These are phyloP conservation scores for Ogataea ganodermae DNA, from an alignment of 805 yeast genomes.

Conservation along the genomic window DNA sequence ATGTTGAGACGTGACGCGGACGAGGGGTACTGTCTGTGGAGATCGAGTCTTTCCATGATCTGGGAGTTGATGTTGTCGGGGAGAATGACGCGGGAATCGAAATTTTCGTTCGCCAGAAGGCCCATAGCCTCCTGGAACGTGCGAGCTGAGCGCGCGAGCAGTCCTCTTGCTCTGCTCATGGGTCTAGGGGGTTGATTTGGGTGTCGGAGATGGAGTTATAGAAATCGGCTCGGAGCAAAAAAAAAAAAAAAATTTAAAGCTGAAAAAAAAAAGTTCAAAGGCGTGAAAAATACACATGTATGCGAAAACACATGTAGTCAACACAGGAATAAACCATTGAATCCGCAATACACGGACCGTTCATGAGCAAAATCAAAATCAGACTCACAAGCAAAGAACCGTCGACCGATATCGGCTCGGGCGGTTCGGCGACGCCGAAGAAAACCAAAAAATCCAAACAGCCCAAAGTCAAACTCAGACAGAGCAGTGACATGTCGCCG, in stretches of 20 bases:
- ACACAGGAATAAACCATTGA: too few relatives aligned
- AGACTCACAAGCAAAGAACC: slow-evolving; percentile 19
- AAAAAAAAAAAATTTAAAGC: background rate
- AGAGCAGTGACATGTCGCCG: slow-evolving; percentile 20
- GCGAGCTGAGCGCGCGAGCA: slow-evolving; percentile 8
- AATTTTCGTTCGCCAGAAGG: slow-evolving; percentile 7
- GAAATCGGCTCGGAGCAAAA: too few relatives aligned
- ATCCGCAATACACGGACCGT: too few relatives aligned
- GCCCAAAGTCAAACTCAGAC: slow-evolving; percentile 31
- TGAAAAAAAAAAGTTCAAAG: background rate
- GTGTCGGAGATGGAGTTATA: background rate
- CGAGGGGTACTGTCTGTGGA: slow-evolving; percentile 37
- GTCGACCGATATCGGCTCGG: background rate
- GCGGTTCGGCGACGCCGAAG: slow-evolving; percentile 1
- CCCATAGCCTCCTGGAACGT: slow-evolving; percentile 14
- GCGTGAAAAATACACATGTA: background rate
- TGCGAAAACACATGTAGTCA: too few relatives aligned
- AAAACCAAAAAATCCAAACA: slow-evolving; percentile 24
- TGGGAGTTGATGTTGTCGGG: slow-evolving; percentile 23
- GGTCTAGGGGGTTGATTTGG: background rate
- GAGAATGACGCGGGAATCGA: slow-evolving; percentile 13
- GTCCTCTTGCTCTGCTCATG: slow-evolving; percentile 10
- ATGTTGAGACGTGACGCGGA: slow-evolving; percentile 45
- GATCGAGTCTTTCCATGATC: slow-evolving; percentile 50
- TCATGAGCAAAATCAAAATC: slow-evolving; percentile 31